phyloP scores from a whole-genome alignment of 305 asterid species.

The Fraxinus sp. region DNA sequence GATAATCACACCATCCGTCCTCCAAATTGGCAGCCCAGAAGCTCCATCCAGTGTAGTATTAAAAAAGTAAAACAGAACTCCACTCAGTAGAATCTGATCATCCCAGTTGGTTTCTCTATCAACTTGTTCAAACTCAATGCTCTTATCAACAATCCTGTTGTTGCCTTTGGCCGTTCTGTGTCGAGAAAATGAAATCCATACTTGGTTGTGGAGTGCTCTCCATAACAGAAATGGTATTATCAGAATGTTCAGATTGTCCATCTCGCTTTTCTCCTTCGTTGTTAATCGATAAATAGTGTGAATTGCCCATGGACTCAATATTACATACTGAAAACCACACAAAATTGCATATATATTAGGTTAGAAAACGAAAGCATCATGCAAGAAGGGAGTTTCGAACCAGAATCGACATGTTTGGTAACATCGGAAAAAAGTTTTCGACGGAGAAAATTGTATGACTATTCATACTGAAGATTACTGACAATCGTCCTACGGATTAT shows the following conservation, averaged over 20 bases:
- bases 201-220: conserved; percentile 50
- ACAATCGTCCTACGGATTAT: too few relatives aligned
- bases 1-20: conserved; percentile 38
- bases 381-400: neutral
- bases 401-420: neutral
- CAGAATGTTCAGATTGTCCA: conserved; percentile 34
- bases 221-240: conserved; percentile 42
- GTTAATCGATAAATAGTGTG: conserved; percentile 38
- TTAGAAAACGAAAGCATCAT: neutral
- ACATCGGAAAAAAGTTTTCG: neutral
- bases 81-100: conserved; percentile 57
- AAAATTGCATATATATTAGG: neutral
- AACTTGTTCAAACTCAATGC: conserved; percentile 59
- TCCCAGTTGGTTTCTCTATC: conserved; percentile 74
- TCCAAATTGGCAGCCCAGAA: conserved; percentile 39
- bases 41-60: conserved; percentile 10
- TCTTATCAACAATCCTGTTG: conserved; percentile 43
- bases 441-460: neutral
- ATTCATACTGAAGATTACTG: too few relatives aligned
- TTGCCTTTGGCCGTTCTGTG: conserved; percentile 49
- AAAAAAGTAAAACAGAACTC: conserved; percentile 41
- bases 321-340: conserved; percentile 32
- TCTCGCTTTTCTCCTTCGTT: conserved; percentile 25
- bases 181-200: conserved; percentile 57
- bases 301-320: conserved; percentile 53